Conservation (phyloP, 176 grass and related monocot genomes). For the Miscanthus lutarioriparius region DNA sequence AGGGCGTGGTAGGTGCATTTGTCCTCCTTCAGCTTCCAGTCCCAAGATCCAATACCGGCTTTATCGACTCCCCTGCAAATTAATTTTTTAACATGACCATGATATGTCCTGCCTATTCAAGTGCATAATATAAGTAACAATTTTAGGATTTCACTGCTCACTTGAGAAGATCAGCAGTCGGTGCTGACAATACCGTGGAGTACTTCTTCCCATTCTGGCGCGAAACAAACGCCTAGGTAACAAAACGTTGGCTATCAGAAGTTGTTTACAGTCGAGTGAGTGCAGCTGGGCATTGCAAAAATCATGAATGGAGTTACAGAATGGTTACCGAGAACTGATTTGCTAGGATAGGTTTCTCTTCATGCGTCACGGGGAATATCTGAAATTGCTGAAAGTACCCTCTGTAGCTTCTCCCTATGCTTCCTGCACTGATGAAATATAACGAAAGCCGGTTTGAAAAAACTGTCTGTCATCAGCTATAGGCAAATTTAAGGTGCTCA, state of each 20-base stretch:
- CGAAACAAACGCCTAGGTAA: slow-evolving; percentile 68
- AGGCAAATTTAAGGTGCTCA: not conserved
- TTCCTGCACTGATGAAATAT: slow-evolving; percentile 59
- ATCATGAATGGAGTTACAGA: not conserved
- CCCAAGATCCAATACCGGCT: slow-evolving; percentile 73
- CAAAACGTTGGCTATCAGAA: not conserved
- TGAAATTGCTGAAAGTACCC: slow-evolving; percentile 94
- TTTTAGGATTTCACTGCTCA: slow-evolving; percentile 22
- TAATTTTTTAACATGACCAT: slow-evolving; percentile 8
- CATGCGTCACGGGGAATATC: slow-evolving; percentile 69
- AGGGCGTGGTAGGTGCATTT: slow-evolving; percentile 78
- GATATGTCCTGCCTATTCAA: not conserved
- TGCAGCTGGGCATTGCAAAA: not conserved
- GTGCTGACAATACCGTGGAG: slow-evolving; percentile 67
- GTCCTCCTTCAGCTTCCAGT: slow-evolving; percentile 83
- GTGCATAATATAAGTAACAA: not conserved
- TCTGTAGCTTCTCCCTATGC: slow-evolving; percentile 95
- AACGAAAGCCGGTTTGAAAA: too few species aligned
- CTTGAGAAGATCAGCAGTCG: slow-evolving; percentile 54
- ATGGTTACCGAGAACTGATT: slow-evolving; percentile 90
- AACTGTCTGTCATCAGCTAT: not conserved
- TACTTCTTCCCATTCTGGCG: slow-evolving; percentile 64
- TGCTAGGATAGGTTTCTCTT: slow-evolving; percentile 74
- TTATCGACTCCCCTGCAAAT: slow-evolving; percentile 59
- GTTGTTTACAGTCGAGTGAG: not conserved